These are phyloP conservation scores for Penicillium desertorum DNA, from an alignment of 495 filamentous ascomycete genomes.

Conservation along the genomic window DNA sequence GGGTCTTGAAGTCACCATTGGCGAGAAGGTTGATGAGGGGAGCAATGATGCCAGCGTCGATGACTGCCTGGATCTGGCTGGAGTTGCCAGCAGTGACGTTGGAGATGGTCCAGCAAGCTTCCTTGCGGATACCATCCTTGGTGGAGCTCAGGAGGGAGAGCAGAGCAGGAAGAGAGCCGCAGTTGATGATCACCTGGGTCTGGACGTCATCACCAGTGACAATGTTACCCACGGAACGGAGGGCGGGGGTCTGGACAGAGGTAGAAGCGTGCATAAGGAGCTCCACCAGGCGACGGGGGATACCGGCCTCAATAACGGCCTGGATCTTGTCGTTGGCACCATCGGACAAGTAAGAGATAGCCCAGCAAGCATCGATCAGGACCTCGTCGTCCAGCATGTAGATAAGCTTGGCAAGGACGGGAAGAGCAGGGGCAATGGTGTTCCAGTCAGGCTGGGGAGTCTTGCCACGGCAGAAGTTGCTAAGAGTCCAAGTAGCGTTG, in stretches of 20 bases:
- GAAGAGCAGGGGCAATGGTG: constrained; percentile 93
- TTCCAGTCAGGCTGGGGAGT: constrained; percentile 98
- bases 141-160: constrained; percentile 89
- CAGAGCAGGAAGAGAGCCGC: constrained; percentile 86
- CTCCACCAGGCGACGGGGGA: constrained; percentile 95
- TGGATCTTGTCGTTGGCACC: constrained; percentile 99
- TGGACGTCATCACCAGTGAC: constrained; percentile 99
- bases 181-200: constrained; percentile 99
- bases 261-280: constrained; percentile 99
- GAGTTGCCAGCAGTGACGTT: constrained; percentile 99
- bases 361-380: constrained; percentile 99
- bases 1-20: constrained; percentile 97
- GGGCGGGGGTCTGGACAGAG: constrained; percentile 95
- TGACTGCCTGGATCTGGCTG: constrained; percentile 93
- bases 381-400: constrained; percentile 99
- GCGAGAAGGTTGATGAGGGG: constrained; percentile 93
- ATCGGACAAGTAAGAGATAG: constrained; percentile 99
- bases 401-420: constrained; percentile 93
- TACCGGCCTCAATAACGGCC: constrained; percentile 97
- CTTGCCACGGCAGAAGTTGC: constrained; percentile 99
- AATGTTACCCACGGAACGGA: constrained; percentile 97
- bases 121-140: constrained; percentile 99
- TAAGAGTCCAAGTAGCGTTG: constrained; percentile 98
- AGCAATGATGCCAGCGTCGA: constrained; percentile 95
- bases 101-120: constrained; percentile 99